A percentile compares a stretch with the other conserved stretches of the same genome.
Evolutionary conservation across 495 filamentous ascomycete species (phyloP).

Genomic region (Aspergillus kassunensis): DNA sequence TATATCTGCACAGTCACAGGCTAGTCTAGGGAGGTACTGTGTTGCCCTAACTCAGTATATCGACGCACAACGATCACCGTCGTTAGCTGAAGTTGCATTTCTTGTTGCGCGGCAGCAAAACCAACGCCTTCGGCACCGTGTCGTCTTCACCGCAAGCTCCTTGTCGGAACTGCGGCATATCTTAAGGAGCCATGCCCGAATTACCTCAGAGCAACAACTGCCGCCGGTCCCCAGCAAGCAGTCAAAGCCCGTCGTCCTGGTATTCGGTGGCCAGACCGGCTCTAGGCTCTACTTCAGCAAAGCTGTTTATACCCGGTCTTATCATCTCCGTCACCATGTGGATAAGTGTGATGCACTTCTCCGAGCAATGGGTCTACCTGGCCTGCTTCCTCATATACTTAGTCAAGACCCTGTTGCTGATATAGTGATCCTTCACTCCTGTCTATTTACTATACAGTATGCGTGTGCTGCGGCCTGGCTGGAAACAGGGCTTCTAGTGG

Average conservation of each 20-base stretch:
- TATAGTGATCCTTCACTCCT: conserved; percentile 34
- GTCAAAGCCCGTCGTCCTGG: neutral
- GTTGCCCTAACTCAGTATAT: conserved; percentile 27
- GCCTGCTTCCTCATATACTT: conserved; percentile 45
- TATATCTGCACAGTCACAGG: neutral
- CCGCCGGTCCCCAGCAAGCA: neutral
- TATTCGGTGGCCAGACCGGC: conserved; percentile 2
- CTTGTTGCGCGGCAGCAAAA: conserved; percentile 1
- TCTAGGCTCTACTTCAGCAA: neutral
- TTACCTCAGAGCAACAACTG: neutral
- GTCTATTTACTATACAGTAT: conserved; percentile 10
- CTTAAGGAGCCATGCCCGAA: neutral
- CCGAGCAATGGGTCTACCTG: conserved; percentile 21
- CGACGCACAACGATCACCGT: neutral
- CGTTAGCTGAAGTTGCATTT: neutral
- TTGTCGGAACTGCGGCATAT: neutral
- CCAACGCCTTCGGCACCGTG: neutral
- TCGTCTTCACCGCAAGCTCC: neutral
- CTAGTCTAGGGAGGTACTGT: neutral
- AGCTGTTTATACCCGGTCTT: neutral
- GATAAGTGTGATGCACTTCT: conserved; percentile 31
- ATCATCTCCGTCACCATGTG: conserved; percentile 27
- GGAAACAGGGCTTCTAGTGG: neutral
- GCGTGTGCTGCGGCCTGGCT: conserved; percentile 5
- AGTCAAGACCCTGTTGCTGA: conserved; percentile 27